Percentiles rank a stretch among this genome's conserved stretches.
Conservation (phyloP, 495 filamentous ascomycete species). For the Penicillium argentinense region DNA sequence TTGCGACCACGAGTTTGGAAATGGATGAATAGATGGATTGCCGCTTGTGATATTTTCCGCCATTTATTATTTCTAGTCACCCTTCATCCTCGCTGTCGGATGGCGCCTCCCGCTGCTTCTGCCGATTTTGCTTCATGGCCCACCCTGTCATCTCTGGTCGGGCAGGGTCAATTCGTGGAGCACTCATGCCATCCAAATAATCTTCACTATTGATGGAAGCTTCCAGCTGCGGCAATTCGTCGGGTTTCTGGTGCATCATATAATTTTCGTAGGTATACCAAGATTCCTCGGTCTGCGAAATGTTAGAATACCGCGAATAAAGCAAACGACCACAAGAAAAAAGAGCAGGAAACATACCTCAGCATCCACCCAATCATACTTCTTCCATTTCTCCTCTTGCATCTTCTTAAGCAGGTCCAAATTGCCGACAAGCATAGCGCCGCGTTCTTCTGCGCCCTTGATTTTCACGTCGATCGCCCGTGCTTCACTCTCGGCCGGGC, state of each 20-base stretch:
- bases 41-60: too few relatives aligned
- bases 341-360: constrained; percentile 60
- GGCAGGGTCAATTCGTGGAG: constrained; percentile 56
- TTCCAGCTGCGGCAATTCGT: constrained; percentile 48
- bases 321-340: too few relatives aligned
- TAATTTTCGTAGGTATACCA: constrained; percentile 60
- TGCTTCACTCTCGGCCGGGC: constrained; percentile 50
- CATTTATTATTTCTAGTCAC: too few relatives aligned
- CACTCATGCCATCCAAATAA: constrained; percentile 66
- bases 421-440: constrained; percentile 51
- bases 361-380: constrained; percentile 65
- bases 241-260: constrained; percentile 56
- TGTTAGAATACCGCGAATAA: constrained; percentile 18
- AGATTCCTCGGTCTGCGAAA: constrained; percentile 55
- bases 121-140: constrained; percentile 52
- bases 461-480: constrained; percentile 66
- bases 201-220: constrained; percentile 55
- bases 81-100: constrained; percentile 25
- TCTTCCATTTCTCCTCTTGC: constrained; percentile 68
- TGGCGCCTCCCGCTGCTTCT: constrained; percentile 28
- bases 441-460: constrained; percentile 59
- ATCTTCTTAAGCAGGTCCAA: constrained; percentile 56
- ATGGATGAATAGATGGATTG: too few relatives aligned
- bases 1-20: too few relatives aligned
- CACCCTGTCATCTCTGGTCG: constrained; percentile 48